phyloP scores from a whole-genome alignment of 148 eudicot species.

The Rhododendron griersonianum region DNA sequence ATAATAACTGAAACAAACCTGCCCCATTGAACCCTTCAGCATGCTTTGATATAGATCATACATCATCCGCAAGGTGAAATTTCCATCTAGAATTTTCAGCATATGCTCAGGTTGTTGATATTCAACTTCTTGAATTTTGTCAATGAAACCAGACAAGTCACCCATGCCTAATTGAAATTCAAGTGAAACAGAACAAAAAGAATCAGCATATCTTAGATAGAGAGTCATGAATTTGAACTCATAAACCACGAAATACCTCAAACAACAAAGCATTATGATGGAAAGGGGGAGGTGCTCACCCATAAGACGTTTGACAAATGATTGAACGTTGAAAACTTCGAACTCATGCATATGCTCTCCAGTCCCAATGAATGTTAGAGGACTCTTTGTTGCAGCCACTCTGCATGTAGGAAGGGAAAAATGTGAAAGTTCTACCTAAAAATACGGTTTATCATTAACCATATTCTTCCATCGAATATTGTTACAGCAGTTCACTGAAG shows the following conservation, averaged over 20 bases:
- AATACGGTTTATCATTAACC: too few species aligned
- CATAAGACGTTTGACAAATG: conserved; percentile 93
- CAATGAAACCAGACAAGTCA: conserved; percentile 96
- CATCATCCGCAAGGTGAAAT: conserved; percentile 88
- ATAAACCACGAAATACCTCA: too few species aligned
- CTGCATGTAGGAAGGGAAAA: conserved; percentile 30
- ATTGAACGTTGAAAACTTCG: conserved; percentile 92
- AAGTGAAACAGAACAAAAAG: neutral
- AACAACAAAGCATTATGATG: too few species aligned
- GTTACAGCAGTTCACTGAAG: too few species aligned
- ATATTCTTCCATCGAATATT: neutral
- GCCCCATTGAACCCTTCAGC: conserved; percentile 93
- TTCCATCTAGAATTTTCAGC: conserved; percentile 88
- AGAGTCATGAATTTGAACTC: neutral
- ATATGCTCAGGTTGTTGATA: conserved; percentile 98
- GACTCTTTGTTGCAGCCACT: conserved; percentile 98
- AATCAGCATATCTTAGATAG: neutral
- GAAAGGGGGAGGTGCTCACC: conserved; percentile 33
- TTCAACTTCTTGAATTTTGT: conserved; percentile 91
- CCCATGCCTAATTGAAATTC: conserved; percentile 67
- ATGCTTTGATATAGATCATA: conserved; percentile 89
- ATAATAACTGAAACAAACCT: conserved; percentile 47
- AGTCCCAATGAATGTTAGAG: conserved; percentile 93
- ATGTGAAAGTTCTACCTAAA: too few species aligned
- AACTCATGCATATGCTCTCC: conserved; percentile 99